Conservation (phyloP, 1,139 yeast species). For the Suhomyces kunorum region DNA sequence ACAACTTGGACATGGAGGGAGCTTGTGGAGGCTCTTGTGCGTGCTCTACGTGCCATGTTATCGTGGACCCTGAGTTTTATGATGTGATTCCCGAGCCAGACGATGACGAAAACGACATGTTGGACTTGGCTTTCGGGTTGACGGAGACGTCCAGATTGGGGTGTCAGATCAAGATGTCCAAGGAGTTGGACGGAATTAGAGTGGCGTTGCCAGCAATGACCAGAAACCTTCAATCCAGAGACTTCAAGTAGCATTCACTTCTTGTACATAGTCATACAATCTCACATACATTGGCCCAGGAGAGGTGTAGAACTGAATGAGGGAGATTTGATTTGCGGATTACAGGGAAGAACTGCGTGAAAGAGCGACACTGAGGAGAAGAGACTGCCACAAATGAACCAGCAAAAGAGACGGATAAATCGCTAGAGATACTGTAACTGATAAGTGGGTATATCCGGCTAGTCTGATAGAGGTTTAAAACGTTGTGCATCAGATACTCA, state of each 20-base stretch:
- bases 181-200: conserved; percentile 87
- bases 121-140: conserved; percentile 94
- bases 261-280: conserved; percentile 8
- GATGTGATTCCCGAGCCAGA: conserved; percentile 92
- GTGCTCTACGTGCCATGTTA: conserved; percentile 95
- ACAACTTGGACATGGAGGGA: conserved; percentile 94
- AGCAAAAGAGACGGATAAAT: too few relatives aligned
- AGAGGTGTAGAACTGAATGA: neutral
- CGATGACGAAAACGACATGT: conserved; percentile 98
- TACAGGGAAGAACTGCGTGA: too few relatives aligned
- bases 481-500: too few relatives aligned
- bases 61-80: conserved; percentile 91
- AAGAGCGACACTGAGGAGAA: too few relatives aligned
- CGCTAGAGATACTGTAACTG: too few relatives aligned
- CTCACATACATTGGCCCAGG: conserved; percentile 1
- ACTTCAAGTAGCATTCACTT: conserved; percentile 45
- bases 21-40: conserved; percentile 99
- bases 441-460: too few relatives aligned
- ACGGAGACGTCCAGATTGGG: conserved; percentile 97
- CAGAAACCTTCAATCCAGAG: conserved; percentile 79
- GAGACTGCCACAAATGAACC: too few relatives aligned
- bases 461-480: too few relatives aligned
- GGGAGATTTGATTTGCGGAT: too few relatives aligned
- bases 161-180: conserved; percentile 87
- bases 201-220: conserved; percentile 99